Conservation (phyloP, 2,329 filamentous ascomycete genomes). For the Tolypocladium sp. region DNA sequence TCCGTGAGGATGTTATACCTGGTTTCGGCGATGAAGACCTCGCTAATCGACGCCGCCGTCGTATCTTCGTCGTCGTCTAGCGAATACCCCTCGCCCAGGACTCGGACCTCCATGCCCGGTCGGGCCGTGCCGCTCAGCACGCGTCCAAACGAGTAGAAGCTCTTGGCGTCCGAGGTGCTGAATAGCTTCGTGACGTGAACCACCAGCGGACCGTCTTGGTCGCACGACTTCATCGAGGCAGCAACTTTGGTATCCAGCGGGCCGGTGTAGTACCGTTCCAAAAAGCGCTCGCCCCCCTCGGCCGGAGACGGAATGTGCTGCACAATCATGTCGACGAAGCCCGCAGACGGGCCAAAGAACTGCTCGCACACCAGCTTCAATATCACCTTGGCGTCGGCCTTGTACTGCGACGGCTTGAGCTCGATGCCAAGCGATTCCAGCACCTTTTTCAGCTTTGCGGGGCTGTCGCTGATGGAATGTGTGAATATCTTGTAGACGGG, state of each 20-base stretch:
- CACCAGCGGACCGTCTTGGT: conserved; percentile 86
- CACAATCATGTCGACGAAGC: conserved; percentile 93
- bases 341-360: conserved; percentile 84
- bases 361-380: conserved; percentile 86
- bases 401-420: conserved; percentile 88
- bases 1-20: conserved; percentile 88
- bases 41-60: conserved; percentile 72
- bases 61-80: conserved; percentile 98
- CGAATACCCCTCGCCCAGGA: conserved; percentile 91
- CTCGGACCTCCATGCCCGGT: conserved; percentile 74
- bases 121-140: conserved; percentile 87
- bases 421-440: conserved; percentile 71
- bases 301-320: conserved; percentile 81
- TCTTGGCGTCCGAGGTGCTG: conserved; percentile 81
- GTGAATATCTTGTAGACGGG: conserved; percentile 97
- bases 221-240: conserved; percentile 68
- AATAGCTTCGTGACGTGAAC: conserved; percentile 90
- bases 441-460: conserved; percentile 72
- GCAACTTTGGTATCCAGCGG: conserved; percentile 76
- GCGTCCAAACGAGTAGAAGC: conserved; percentile 81
- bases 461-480: conserved; percentile 85
- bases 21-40: conserved; percentile 86
- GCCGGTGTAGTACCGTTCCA: conserved; percentile 87
- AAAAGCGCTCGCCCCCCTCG: conserved; percentile 64
- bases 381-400: conserved; percentile 78